phyloP scores from a whole-genome alignment of 2,329 filamentous ascomycete species.

The Cordyceps militaris region DNA sequence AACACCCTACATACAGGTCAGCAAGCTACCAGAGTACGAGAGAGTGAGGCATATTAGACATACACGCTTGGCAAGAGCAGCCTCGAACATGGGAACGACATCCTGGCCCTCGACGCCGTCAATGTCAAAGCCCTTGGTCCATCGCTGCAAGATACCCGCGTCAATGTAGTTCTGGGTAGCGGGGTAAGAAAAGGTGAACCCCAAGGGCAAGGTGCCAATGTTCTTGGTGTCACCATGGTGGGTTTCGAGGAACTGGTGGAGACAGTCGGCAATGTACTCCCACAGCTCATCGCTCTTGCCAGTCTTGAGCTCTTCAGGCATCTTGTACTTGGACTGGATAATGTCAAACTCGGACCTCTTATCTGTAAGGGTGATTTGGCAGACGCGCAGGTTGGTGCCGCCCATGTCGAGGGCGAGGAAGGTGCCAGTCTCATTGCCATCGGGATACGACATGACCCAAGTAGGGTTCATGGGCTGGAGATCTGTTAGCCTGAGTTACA shows the following conservation, averaged over 20 bases:
- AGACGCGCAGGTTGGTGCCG: slow-evolving; percentile 91
- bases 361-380: slow-evolving; percentile 82
- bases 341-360: slow-evolving; percentile 89
- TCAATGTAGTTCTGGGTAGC: slow-evolving; percentile 91
- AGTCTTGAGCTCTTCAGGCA: slow-evolving; percentile 88
- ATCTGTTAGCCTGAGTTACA: slow-evolving; percentile 16
- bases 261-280: slow-evolving; percentile 90
- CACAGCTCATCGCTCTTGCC: slow-evolving; percentile 79
- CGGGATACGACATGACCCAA: slow-evolving; percentile 88
- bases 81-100: slow-evolving; percentile 81
- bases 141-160: slow-evolving; percentile 84
- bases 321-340: slow-evolving; percentile 90
- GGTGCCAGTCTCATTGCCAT: slow-evolving; percentile 78
- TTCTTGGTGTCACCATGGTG: slow-evolving; percentile 64
- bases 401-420: slow-evolving; percentile 93
- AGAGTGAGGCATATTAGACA: slow-evolving; percentile 3
- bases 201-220: slow-evolving; percentile 64
- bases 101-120: slow-evolving; percentile 84
- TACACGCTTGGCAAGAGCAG: slow-evolving; percentile 57
- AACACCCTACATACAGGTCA: slow-evolving; percentile 52
- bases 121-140: slow-evolving; percentile 98
- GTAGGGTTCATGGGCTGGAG: slow-evolving; percentile 90
- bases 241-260: slow-evolving; percentile 82
- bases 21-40: neutral
- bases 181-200: slow-evolving; percentile 95